These are phyloP conservation scores for Monilinia laxa DNA, from an alignment of 2,329 filamentous ascomycete genomes.

Conservation along the genomic window DNA sequence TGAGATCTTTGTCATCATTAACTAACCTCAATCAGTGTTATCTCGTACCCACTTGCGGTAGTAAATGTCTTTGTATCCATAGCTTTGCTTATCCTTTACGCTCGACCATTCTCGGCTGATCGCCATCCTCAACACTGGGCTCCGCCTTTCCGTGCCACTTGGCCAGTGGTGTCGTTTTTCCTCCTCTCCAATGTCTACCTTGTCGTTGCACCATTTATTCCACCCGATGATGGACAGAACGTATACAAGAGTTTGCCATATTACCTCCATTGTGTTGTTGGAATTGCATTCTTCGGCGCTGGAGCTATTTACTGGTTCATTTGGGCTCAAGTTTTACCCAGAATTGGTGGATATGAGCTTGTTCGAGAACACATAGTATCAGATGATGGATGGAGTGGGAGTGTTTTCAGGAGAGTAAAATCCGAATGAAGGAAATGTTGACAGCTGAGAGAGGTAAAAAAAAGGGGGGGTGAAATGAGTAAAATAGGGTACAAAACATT, in stretches of 20 bases:
- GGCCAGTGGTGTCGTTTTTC: slow-evolving; percentile 58
- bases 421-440: not conserved
- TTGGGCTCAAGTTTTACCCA: slow-evolving; percentile 54
- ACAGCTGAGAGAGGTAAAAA: not conserved
- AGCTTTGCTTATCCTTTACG: slow-evolving; percentile 55
- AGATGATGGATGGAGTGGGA: slow-evolving; percentile 59
- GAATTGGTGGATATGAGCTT: slow-evolving; percentile 55
- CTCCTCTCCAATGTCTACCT: slow-evolving; percentile 61
- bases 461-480: not conserved
- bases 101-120: slow-evolving; percentile 48
- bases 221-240: slow-evolving; percentile 51
- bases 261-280: slow-evolving; percentile 58
- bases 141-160: slow-evolving; percentile 54
- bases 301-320: slow-evolving; percentile 57
- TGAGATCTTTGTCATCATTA: not conserved
- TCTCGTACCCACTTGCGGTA: slow-evolving; percentile 62
- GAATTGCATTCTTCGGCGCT: slow-evolving; percentile 52
- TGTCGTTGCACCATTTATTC: slow-evolving; percentile 58
- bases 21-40: slow-evolving; percentile 48
- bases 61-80: slow-evolving; percentile 56
- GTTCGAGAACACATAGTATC: slow-evolving; percentile 55
- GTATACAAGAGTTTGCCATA: slow-evolving; percentile 56
- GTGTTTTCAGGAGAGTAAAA: slow-evolving; percentile 21
- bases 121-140: slow-evolving; percentile 52
- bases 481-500: not conserved